phyloP scores from a whole-genome alignment of 176 grass and related monocot genomes.

The Zizania latifolia region DNA sequence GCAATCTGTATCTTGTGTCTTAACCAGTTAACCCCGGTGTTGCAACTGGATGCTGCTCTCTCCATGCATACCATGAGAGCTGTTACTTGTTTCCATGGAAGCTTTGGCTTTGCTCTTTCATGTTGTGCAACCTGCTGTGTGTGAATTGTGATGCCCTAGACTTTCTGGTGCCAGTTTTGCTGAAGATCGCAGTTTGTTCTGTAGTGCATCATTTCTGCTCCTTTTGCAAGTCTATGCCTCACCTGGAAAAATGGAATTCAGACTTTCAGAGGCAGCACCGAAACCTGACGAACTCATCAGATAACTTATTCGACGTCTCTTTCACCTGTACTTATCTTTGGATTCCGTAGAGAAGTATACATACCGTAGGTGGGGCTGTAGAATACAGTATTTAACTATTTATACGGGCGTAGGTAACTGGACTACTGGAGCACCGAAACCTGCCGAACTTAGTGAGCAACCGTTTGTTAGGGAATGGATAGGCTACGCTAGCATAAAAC shows the following conservation, averaged over 20 bases:
- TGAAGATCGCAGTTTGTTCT: background rate
- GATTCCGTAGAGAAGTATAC: no score
- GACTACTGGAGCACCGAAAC: no score
- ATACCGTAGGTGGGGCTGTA: no score
- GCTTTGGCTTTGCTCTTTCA: background rate
- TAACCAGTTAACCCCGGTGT: no score
- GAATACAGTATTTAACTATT: no score
- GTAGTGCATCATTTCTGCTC: background rate
- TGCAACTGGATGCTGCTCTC: constrained; percentile 2
- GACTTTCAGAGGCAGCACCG: background rate
- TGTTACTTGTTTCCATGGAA: background rate
- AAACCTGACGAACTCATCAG: background rate
- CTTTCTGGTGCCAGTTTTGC: background rate
- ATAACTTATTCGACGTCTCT: no score
- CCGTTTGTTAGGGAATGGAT: no score
- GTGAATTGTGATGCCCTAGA: background rate
- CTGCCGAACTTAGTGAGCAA: no score
- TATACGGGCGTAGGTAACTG: no score
- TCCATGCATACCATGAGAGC: background rate
- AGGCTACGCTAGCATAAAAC: no score
- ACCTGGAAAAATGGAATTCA: background rate
- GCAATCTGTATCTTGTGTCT: background rate
- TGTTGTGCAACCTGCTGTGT: background rate
- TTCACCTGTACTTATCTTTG: no score
- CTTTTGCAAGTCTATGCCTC: background rate